These are phyloP conservation scores for Penicillium brasilianum DNA, from an alignment of 2,329 filamentous ascomycete species.

Conservation along the genomic window DNA sequence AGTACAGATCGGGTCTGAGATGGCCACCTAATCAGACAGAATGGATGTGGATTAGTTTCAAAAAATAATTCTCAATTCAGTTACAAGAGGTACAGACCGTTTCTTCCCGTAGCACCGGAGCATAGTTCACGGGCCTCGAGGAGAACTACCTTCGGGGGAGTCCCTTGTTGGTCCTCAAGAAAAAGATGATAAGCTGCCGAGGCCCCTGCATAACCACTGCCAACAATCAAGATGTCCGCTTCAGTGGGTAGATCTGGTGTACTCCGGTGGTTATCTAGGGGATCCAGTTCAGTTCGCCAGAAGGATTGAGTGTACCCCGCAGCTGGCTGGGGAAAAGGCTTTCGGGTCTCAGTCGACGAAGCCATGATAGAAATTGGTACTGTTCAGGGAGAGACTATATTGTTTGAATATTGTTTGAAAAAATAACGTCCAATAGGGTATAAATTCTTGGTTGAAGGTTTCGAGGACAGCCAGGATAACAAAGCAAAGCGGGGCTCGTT, in stretches of 20 bases:
- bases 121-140: constrained; percentile 48
- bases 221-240: constrained; percentile 53
- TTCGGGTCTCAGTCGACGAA: not conserved
- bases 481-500: not conserved
- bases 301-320: constrained; percentile 8
- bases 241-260: constrained; percentile 38
- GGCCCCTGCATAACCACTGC: constrained; percentile 53
- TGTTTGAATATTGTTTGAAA: not conserved
- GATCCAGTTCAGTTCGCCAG: constrained; percentile 9
- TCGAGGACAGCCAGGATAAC: not conserved
- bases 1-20: constrained; percentile 48
- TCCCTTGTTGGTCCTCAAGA: constrained; percentile 12
- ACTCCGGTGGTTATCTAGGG: constrained; percentile 2
- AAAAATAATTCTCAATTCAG: no score
- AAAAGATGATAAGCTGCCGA: constrained; percentile 50
- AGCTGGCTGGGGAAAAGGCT: constrained; percentile 1
- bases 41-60: not conserved
- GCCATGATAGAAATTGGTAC: not conserved
- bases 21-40: constrained; percentile 39
- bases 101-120: constrained; percentile 51
- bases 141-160: constrained; percentile 37
- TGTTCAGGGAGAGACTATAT: not conserved
- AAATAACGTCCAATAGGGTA: no score
- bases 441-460: not conserved
- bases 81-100: constrained; percentile 35